Conservation (phyloP, 1,284 basidiomycete genomes). For the Ganoderma lingzhi region DNA sequence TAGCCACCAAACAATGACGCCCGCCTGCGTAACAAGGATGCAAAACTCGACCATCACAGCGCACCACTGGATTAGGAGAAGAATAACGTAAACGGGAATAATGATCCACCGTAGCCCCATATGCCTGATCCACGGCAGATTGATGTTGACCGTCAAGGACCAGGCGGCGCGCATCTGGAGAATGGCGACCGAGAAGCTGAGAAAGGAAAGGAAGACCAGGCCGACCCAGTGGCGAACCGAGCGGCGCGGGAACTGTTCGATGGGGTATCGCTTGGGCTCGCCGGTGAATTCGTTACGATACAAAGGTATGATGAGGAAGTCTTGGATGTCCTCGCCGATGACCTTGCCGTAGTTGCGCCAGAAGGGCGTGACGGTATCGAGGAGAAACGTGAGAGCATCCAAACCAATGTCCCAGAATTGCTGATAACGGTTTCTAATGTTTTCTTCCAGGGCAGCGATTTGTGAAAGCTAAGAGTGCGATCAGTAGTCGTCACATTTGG, state of each 20-base stretch:
- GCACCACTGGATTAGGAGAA: constrained; percentile 68
- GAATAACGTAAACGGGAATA: constrained; percentile 66
- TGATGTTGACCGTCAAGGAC: constrained; percentile 55
- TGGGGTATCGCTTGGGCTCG: constrained; percentile 70
- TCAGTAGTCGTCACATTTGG: background rate
- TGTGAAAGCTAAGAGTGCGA: constrained; percentile 61
- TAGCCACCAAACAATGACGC: constrained; percentile 71
- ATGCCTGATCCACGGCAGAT: constrained; percentile 62
- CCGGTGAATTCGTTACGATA: constrained; percentile 85
- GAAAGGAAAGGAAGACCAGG: constrained; percentile 57
- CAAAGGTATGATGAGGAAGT: constrained; percentile 80
- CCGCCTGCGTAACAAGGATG: constrained; percentile 62
- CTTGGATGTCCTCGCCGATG: constrained; percentile 77
- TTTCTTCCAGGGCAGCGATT: constrained; percentile 74
- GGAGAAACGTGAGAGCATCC: constrained; percentile 73
- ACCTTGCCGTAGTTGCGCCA: constrained; percentile 82
- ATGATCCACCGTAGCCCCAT: constrained; percentile 65
- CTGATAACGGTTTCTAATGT: constrained; percentile 77
- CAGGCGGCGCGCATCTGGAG: constrained; percentile 64
- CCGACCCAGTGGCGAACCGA: constrained; percentile 73
- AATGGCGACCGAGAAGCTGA: constrained; percentile 53
- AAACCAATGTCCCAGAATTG: constrained; percentile 80
- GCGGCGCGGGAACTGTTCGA: constrained; percentile 64
- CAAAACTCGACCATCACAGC: constrained; percentile 62
- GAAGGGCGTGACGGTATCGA: constrained; percentile 78